These are phyloP conservation scores for Dictyostelium capitatum DNA, from an alignment of 78 protist genomes.

Conservation along the genomic window DNA sequence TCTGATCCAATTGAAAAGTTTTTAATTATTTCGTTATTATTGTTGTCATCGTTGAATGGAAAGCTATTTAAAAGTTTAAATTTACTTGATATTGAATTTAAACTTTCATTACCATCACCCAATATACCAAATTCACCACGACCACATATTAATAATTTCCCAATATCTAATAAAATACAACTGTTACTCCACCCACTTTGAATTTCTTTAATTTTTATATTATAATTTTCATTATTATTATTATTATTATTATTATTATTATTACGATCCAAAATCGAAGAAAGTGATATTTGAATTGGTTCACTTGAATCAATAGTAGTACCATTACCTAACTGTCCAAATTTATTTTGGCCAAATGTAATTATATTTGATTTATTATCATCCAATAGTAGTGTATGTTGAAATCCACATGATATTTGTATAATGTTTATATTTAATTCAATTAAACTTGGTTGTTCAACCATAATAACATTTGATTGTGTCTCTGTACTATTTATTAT, in stretches of 20 bases:
- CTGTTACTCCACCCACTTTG: constrained; percentile 77
- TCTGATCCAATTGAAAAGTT: constrained; percentile 64
- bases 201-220: not conserved
- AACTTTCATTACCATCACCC: constrained; percentile 17
- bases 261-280: not conserved
- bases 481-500: not conserved
- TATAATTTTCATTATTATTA: no score
- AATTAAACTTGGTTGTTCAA: not conserved
- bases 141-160: constrained; percentile 39
- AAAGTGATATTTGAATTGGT: not conserved
- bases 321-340: constrained; percentile 55
- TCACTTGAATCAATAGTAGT: not conserved
- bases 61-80: not conserved
- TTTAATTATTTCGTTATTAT: not conserved
- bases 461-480: not conserved
- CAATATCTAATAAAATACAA: constrained; percentile 12
- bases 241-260: no score
- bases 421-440: not conserved
- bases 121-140: constrained; percentile 62
- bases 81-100: not conserved
- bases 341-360: constrained; percentile 41
- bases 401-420: constrained; percentile 36
- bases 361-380: not conserved
- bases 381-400: constrained; percentile 19
- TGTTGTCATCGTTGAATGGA: constrained; percentile 3